These are phyloP conservation scores for Tolypocladium pustulatum DNA, from an alignment of 2,329 filamentous ascomycete species.

Conservation along the genomic window DNA sequence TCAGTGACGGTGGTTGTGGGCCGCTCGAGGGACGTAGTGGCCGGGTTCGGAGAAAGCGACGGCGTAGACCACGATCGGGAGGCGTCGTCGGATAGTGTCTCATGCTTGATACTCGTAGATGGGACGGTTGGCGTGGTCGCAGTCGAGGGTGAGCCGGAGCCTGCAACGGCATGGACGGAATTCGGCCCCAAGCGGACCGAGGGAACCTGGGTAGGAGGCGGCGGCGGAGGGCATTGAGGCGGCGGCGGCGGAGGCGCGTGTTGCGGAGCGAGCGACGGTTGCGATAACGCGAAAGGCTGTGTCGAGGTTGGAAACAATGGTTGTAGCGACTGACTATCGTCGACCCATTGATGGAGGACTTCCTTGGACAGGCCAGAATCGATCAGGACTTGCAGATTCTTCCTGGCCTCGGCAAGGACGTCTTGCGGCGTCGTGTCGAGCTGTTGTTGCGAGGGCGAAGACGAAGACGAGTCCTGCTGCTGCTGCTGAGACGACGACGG, in stretches of 20 bases:
- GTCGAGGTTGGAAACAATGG: slow-evolving; percentile 13
- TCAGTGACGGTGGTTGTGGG: slow-evolving; percentile 3
- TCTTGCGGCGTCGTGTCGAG: slow-evolving; percentile 28
- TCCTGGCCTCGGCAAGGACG: slow-evolving; percentile 32
- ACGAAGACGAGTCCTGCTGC: slow-evolving; percentile 9
- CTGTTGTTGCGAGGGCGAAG: slow-evolving; percentile 12
- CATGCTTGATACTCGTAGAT: slow-evolving; percentile 18
- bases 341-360: slow-evolving; percentile 29
- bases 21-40: slow-evolving; percentile 2
- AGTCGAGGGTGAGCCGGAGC: slow-evolving; percentile 2
- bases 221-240: slow-evolving; percentile 21
- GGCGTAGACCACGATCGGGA: slow-evolving; percentile 12
- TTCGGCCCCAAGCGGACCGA: slow-evolving; percentile 9
- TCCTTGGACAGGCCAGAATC: slow-evolving; percentile 34
- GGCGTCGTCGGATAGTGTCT: slow-evolving; percentile 17
- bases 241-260: slow-evolving; percentile 18
- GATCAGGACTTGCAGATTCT: slow-evolving; percentile 34
- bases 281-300: slow-evolving; percentile 6
- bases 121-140: slow-evolving; percentile 9
- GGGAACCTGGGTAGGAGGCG: slow-evolving; percentile 13
- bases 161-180: slow-evolving; percentile 8
- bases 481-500: slow-evolving; percentile 11
- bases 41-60: slow-evolving; percentile 2
- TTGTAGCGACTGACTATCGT: slow-evolving; percentile 23
- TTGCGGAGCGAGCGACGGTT: slow-evolving; percentile 11